Evolutionary conservation across 176 grass and related monocot species (phyloP), one percentile per base, ranked within the genome.

Genomic region (Sorghum bicolor): DNA sequence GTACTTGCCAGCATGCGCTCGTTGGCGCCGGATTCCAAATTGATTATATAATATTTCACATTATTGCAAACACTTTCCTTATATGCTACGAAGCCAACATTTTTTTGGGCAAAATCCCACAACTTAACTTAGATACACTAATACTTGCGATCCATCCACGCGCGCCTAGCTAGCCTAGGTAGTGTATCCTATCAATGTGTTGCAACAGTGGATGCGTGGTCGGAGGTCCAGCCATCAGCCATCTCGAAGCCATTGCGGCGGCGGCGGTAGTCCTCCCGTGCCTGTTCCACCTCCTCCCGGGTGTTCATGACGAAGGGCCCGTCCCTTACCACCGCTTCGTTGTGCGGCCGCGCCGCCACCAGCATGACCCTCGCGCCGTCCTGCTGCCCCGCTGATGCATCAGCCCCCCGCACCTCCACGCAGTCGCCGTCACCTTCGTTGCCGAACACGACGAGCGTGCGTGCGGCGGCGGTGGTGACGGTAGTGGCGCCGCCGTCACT

Each of bases 241-340:
- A 74, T 93, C 84, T 98, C 92, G 57, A 98, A 98, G 0, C 95
- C 92, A 29, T 98, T 95, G 25, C 72, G 88, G 17, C 84, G 65
- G 41, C 41, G 68, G 5, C 74, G 68, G 78, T 91, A 98, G 38
- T 98, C 95, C 17, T 91, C 85, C 76, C 84, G 79, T 2, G 92
- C 92, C 75, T 95, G 88, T 37, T 78, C 76, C 71, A 95, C 79
- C 84, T 98, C 95, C 63, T 91, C 92, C 40, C 5, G 9, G 0
- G 92, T 90, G 82, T 91, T 98, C 95, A 98, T 98, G 67, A 95
- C 95, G 60, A 98, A 95, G 2, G 89, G 88, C 0, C 92, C 92
- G 3, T 94, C 86, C 68, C 70, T 62, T 34, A 82, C 87, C 14
- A 90, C 90, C 19, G 82, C 71, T 82, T 98, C 95, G 36, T 86